These are phyloP conservation scores for Sugiyamaella americana DNA, from an alignment of 805 yeast genomes.

Conservation along the genomic window DNA sequence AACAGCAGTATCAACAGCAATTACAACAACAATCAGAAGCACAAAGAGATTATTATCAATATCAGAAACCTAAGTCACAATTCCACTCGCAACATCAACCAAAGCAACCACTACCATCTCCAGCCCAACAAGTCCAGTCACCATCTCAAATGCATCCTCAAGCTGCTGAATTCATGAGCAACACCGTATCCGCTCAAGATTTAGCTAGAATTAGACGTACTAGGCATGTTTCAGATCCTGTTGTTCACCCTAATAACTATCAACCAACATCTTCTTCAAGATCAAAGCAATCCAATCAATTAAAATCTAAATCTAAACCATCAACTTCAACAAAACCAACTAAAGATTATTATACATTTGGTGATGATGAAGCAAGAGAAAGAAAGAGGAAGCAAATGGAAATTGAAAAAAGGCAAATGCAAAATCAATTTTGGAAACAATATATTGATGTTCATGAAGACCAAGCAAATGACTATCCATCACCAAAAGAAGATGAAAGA, in stretches of 20 bases:
- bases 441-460: slow-evolving; percentile 16
- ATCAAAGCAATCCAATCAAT: background rate
- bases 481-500: background rate
- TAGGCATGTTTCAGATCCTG: background rate
- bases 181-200: background rate
- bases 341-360: background rate
- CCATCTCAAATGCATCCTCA: slow-evolving; percentile 1
- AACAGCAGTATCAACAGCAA: slow-evolving; percentile 7
- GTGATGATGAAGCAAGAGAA: slow-evolving; percentile 8
- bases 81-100: slow-evolving; percentile 4
- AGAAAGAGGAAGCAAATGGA: slow-evolving; percentile 6
- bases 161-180: background rate
- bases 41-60: slow-evolving; percentile 2
- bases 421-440: slow-evolving; percentile 12
- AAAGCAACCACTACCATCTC: background rate
- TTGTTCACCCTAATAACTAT: too few relatives aligned
- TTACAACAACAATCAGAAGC: slow-evolving; percentile 3
- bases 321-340: background rate
- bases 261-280: too few relatives aligned
- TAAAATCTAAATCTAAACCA: background rate
- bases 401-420: slow-evolving; percentile 7
- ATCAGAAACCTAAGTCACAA: background rate
- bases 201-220: background rate
- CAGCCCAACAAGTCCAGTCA: background rate
- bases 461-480: slow-evolving; percentile 14